Evolutionary conservation across 2,329 filamentous ascomycete genomes (phyloP), one percentile per base, ranked within the genome.

Genomic region (Colletotrichum sp.): DNA sequence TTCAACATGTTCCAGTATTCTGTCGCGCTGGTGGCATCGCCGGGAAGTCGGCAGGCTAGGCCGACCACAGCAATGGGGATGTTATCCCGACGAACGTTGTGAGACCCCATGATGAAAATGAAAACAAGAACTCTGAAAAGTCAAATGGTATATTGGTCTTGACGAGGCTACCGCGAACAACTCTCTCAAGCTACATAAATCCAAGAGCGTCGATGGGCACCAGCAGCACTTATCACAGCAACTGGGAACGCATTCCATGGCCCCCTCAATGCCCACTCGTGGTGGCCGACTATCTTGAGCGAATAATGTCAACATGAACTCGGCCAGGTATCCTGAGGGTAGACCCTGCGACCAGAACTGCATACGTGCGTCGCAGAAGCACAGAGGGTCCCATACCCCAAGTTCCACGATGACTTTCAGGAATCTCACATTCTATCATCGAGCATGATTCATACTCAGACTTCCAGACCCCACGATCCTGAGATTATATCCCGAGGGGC

Each of bases 21-120:
- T 3, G 78, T 73, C 2, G 84, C 84, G 4, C 80, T 81, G 36
- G 77, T 79, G 43, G 81, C 81, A 43, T 79, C 78, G 1, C 86
- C 86, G 0, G 87, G 85, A 4, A 88, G 83, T 2, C 87, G 83
- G 78, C 86, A 88, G 4, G 82, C 85, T 8, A 84, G 80, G 30
- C 87, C 86, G 12, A 89, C 80, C 16, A 89, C 81, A 28, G 87
- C 87, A 28, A 88, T 83, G 24, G 79, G 81, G 2, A 71, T 78
- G 68, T 89, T 86, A 2, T 68, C 28, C 48, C 48, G 48, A 58
- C 28, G 66, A 58, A 26, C 48, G 8, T 68, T 18, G 56, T 15
- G 24, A 24, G 66, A 68, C 26, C 48, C 66, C 66, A 68, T 68
- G 38, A 2, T 30, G 38, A 21, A n/a, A 52, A 48, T 21, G 24